Evolutionary conservation across 2,329 filamentous ascomycete species (phyloP), one percentile per base, ranked within the genome.

Genomic region (Berkeleyomyces basicola): DNA sequence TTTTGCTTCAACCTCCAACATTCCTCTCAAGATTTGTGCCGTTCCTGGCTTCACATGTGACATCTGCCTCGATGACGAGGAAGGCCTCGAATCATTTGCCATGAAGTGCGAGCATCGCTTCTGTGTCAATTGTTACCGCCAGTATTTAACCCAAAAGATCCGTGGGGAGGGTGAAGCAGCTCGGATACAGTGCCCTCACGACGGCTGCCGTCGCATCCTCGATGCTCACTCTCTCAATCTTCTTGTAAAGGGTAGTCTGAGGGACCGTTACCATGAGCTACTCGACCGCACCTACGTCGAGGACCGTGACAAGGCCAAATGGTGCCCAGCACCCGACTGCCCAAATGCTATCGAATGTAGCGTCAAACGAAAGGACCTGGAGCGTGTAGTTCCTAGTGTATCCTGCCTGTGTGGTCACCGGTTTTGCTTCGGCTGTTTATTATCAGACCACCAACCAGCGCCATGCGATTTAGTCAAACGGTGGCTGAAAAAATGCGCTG

Each of bases 241-340:
- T 31, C 80, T 99, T 4, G 82, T 86, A 31, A 77, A 80, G 0
- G 65, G 74, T 0, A 80, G 83, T 4, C 71, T 86, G 36, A 76
- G 74, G 36, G 77, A 72, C 59, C 77, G 90, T 67, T 99, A 99
- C 70, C 83, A 88, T 67, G 84, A 88, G 68, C 80, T 99, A 14
- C 83, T 99, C 42, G 96, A 88, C 70, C 81, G 93, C 68, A 96
- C 91, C 5, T 99, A 96, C 70, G 93, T 99, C 65, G 93, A 99
- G 73, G 92, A 99, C 73, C 96, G 90, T 74, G 91, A 96, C 63
- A 87, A 86, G 63, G 82, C 97, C 65, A 96, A 95, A 72, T 99
- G 93, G 93, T 99, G 93, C 72, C 93, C 93, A 0, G 92, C 92
- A 0, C 93, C 93, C n/a, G 92, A 99, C 72, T 99, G 93, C 74